Evolutionary conservation across 768 basidiomycete genomes (phyloP).

Genomic region (Calvatia gigantea): DNA sequence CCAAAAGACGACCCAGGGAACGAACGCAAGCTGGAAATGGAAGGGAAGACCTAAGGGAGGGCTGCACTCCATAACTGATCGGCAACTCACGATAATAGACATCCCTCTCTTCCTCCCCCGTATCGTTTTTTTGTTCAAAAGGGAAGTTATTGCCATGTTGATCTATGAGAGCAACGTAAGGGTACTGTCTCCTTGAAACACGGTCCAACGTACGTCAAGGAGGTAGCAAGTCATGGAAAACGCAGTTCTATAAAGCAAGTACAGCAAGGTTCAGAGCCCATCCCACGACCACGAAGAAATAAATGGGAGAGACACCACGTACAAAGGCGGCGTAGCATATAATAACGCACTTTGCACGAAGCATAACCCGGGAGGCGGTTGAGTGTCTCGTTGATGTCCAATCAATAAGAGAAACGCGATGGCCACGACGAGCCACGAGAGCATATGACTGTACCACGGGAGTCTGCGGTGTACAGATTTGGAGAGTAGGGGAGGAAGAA

Average conservation of each 20-base stretch:
- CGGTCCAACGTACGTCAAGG: constrained; percentile 1
- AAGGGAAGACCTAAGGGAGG: not conserved
- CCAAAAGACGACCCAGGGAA: constrained; percentile 5
- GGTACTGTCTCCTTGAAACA: not conserved
- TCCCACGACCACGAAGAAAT: not conserved
- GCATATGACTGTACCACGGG: constrained; percentile 10
- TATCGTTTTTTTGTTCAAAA: not conserved
- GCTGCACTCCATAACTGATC: no score
- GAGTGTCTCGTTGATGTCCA: not conserved
- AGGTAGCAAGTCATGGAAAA: constrained; percentile 10
- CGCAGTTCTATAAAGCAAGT: not conserved
- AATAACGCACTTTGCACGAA: constrained; percentile 5
- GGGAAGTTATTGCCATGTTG: not conserved
- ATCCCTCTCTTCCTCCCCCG: not conserved
- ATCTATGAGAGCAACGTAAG: not conserved
- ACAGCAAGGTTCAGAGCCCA: not conserved
- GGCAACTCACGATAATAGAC: constrained; percentile 4
- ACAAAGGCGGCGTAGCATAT: constrained; percentile 7
- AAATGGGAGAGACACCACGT: not conserved
- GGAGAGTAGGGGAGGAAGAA: constrained; percentile 2
- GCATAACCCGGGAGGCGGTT: constrained; percentile 3
- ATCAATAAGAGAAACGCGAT: not conserved
- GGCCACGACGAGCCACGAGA: constrained; percentile 4
- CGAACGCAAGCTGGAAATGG: not conserved
- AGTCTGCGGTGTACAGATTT: not conserved